These are phyloP conservation scores for Neopestalotiopsis sp. DNA, from an alignment of 2,329 filamentous ascomycete species.

Conservation along the genomic window DNA sequence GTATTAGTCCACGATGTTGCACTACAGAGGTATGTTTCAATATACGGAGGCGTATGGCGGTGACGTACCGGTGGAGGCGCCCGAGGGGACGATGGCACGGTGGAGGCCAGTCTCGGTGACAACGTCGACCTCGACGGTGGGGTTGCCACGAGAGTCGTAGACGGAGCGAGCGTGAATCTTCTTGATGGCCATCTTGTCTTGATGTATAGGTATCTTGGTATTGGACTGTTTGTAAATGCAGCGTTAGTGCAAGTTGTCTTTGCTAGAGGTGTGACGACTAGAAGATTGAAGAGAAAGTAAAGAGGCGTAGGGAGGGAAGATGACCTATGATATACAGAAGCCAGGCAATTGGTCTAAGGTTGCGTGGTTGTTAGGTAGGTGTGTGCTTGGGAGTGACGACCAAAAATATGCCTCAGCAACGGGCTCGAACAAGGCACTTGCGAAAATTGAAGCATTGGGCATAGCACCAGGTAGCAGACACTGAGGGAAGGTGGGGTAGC, in stretches of 20 bases:
- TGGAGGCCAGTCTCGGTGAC: conserved; percentile 96
- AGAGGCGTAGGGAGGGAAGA: background rate
- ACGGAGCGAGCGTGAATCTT: conserved; percentile 93
- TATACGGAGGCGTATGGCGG: conserved; percentile 29
- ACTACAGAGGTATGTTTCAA: conserved; percentile 24
- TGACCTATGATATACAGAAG: background rate
- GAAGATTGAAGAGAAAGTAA: background rate
- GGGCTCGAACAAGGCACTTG: background rate
- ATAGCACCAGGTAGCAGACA: background rate
- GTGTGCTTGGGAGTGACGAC: conserved; percentile 3
- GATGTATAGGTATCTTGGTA: background rate
- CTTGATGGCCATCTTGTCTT: conserved; percentile 80
- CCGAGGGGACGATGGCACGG: conserved; percentile 96
- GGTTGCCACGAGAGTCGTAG: conserved; percentile 98
- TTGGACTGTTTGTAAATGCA: background rate
- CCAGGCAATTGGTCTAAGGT: background rate
- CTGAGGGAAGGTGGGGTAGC: conserved; percentile 16
- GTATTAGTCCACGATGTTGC: conserved; percentile 26
- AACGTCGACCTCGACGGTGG: conserved; percentile 97
- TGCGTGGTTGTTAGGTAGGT: background rate
- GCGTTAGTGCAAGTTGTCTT: conserved; percentile 7
- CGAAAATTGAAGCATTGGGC: conserved; percentile 14
- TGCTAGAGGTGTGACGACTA: background rate
- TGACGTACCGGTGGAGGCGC: conserved; percentile 85
- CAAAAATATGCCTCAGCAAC: conserved; percentile 16